These are phyloP conservation scores for Fusarium acutatum DNA, from an alignment of 2,329 filamentous ascomycete genomes.

Conservation along the genomic window DNA sequence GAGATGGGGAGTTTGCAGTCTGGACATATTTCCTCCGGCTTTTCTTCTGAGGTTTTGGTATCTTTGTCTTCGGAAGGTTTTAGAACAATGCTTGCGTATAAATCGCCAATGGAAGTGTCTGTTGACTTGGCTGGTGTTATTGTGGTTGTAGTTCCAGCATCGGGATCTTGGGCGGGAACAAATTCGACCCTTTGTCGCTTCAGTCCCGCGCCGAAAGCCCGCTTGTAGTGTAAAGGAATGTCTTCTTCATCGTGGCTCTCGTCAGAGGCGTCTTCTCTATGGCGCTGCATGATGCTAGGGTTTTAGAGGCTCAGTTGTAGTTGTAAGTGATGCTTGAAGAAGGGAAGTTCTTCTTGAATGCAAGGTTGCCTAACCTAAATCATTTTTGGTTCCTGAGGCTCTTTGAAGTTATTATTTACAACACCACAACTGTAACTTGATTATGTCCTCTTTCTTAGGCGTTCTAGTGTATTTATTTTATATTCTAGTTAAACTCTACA, in stretches of 20 bases:
- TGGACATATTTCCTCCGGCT: slow-evolving; percentile 42
- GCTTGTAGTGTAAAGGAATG: slow-evolving; percentile 61
- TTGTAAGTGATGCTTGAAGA: not conserved
- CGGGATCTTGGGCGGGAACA: slow-evolving; percentile 60
- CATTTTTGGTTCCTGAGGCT: not conserved
- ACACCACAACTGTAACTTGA: not conserved
- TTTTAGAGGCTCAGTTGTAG: not conserved
- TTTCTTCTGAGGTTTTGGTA: slow-evolving; percentile 15
- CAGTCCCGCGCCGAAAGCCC: slow-evolving; percentile 65
- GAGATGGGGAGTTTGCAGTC: slow-evolving; percentile 50
- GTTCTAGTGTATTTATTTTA: too few species aligned
- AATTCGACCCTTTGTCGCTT: slow-evolving; percentile 64
- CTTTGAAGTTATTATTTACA: not conserved
- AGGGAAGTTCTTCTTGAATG: not conserved
- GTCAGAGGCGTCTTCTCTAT: slow-evolving; percentile 35
- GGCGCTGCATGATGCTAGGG: slow-evolving; percentile 39
- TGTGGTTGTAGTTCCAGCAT: slow-evolving; percentile 36
- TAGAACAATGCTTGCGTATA: slow-evolving; percentile 74
- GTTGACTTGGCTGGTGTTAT: slow-evolving; percentile 30
- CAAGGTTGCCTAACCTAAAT: not conserved
- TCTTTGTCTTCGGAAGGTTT: slow-evolving; percentile 38
- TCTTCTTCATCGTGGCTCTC: slow-evolving; percentile 52
- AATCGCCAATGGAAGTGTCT: slow-evolving; percentile 54
- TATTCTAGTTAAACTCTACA: not conserved
- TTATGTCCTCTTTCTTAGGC: not conserved